Evolutionary conservation across 768 basidiomycete species (phyloP).

Genomic region (Boletus huronensis): DNA sequence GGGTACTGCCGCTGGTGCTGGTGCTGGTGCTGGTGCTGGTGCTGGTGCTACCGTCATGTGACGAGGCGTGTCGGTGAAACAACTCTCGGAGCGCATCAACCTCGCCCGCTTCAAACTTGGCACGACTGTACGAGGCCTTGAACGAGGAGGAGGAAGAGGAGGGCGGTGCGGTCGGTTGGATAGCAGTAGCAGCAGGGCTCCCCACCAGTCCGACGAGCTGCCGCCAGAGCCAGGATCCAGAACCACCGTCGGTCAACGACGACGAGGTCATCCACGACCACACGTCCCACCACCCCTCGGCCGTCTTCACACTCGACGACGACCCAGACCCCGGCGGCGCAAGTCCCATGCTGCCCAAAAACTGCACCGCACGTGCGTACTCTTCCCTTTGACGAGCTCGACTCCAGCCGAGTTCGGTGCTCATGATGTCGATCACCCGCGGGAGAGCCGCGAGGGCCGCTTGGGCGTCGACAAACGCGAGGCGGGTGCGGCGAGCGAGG

Average conservation of each 20-base stretch:
- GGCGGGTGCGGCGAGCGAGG: conserved; percentile 86
- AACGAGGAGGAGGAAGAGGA: conserved; percentile 9
- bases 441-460: conserved; percentile 84
- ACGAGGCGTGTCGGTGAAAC: conserved; percentile 26
- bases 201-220: conserved; percentile 23
- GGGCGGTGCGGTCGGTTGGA: background rate
- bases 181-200: background rate
- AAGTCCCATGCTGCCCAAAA: conserved; percentile 86
- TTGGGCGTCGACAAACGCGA: conserved; percentile 89
- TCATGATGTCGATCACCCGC: conserved; percentile 88
- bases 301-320: background rate
- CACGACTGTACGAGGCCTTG: conserved; percentile 40
- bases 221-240: conserved; percentile 3
- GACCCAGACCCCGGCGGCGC: conserved; percentile 41
- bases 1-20: no score
- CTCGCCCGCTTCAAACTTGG: conserved; percentile 53
- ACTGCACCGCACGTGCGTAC: conserved; percentile 53
- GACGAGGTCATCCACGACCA: conserved; percentile 9
- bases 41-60: no score
- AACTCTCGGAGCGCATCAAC: conserved; percentile 39
- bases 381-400: conserved; percentile 54
- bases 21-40: no score
- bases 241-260: background rate
- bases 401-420: conserved; percentile 78
- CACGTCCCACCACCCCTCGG: background rate